Evolutionary conservation across 192 early-diverging fungal genomes (phyloP).

Genomic region (Linnemannia elongata): DNA sequence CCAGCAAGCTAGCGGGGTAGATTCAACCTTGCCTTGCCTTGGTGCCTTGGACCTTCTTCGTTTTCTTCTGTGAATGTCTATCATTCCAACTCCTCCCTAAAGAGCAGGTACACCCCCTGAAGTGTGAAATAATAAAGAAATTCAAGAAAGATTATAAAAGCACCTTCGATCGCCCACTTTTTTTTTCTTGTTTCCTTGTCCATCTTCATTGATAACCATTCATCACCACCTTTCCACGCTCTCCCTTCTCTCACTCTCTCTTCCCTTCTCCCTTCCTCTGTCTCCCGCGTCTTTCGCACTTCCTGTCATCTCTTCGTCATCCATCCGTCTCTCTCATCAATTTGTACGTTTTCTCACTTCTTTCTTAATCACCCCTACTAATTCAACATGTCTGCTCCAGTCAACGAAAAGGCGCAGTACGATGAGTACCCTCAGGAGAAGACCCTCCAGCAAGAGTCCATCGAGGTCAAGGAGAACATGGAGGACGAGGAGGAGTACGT

Average conservation of each 20-base stretch:
- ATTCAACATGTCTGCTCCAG: slow-evolving; percentile 10
- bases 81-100: too few species aligned
- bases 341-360: neutral
- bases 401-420: slow-evolving; percentile 8
- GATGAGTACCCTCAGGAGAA: slow-evolving; percentile 10
- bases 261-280: neutral
- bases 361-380: neutral
- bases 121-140: neutral
- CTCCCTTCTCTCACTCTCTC: neutral
- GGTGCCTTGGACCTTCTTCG: too few species aligned
- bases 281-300: neutral
- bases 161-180: neutral
- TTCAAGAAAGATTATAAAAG: neutral
- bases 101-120: neutral
- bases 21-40: too few species aligned
- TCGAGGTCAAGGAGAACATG: slow-evolving; percentile 20
- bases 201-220: slow-evolving; percentile 17
- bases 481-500: slow-evolving; percentile 31
- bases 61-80: too few species aligned
- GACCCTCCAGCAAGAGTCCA: neutral
- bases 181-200: slow-evolving; percentile 1
- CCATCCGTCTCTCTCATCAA: too few species aligned
- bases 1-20: too few species aligned
- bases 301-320: neutral
- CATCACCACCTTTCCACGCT: neutral